Evolutionary conservation across 78 protist species (phyloP).

Genomic region (Trichosphaerium sp.): DNA sequence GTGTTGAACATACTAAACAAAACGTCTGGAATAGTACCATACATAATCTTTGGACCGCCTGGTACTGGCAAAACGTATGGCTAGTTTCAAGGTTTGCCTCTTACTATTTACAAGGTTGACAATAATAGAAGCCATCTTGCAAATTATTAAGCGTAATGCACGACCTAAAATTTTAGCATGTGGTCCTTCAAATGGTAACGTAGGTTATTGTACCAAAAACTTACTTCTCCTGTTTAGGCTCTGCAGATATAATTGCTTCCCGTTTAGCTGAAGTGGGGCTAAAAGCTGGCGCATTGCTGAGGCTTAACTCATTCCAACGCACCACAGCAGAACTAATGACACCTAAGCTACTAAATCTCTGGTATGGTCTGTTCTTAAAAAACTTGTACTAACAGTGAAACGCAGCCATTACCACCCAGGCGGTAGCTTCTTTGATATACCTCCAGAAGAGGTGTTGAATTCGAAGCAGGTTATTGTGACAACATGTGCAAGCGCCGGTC

Average conservation of each 20-base stretch:
- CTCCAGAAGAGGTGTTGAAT: background rate
- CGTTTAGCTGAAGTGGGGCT: no score
- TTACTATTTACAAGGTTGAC: no score
- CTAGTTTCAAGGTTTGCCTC: no score
- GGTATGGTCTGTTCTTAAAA: background rate
- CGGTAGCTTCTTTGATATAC: no score
- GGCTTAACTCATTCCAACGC: background rate
- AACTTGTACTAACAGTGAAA: background rate
- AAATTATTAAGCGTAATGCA: background rate
- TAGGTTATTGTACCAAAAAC: background rate
- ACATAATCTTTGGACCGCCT: constrained; percentile 35
- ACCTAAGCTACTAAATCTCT: background rate
- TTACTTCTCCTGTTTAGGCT: background rate
- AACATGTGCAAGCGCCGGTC: background rate
- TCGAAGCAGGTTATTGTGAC: background rate
- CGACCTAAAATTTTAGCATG: background rate
- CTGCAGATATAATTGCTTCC: background rate
- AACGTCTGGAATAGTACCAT: background rate
- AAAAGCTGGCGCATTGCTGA: no score
- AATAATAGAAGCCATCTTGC: constrained; percentile 1
- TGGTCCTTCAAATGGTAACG: background rate
- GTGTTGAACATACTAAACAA: background rate
- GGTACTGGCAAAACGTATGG: constrained; percentile 50
- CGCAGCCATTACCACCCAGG: no score
- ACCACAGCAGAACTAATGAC: background rate